phyloP scores from a whole-genome alignment of 1,284 basidiomycete genomes.

The Stereum hirsutum region DNA sequence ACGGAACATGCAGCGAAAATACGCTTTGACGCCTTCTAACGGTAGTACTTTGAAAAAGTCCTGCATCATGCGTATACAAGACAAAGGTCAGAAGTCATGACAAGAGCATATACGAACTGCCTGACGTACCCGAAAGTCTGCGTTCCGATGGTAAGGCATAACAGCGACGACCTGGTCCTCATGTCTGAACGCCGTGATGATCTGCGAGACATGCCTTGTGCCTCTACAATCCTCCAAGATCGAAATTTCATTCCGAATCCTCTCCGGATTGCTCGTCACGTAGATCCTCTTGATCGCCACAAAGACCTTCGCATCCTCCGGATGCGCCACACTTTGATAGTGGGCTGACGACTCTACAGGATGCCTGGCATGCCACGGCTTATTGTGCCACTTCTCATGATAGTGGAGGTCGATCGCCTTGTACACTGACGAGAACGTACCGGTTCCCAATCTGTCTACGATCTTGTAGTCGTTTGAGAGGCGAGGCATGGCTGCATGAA shows the following conservation, averaged over 20 bases:
- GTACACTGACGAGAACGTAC: conserved; percentile 98
- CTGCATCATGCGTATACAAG: conserved; percentile 26
- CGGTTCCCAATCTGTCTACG: conserved; percentile 89
- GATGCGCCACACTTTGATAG: conserved; percentile 41
- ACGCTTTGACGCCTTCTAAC: conserved; percentile 71
- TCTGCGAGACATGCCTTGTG: conserved; percentile 79
- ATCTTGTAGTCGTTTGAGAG: conserved; percentile 71
- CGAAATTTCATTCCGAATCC: conserved; percentile 92
- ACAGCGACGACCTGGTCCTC: conserved; percentile 91
- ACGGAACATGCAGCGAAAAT: conserved; percentile 88
- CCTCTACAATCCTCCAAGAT: conserved; percentile 84
- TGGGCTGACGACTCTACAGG: conserved; percentile 49
- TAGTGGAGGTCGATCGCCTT: conserved; percentile 84
- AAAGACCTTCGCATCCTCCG: conserved; percentile 48
- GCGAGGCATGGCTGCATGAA: conserved; percentile 50
- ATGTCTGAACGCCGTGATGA: conserved; percentile 91
- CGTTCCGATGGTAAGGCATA: conserved; percentile 90
- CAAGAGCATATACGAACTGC: no score
- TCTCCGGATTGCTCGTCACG: conserved; percentile 87
- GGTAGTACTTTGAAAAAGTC: conserved; percentile 70
- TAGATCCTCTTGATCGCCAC: conserved; percentile 98
- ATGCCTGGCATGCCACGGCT: conserved; percentile 67
- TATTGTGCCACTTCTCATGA: conserved; percentile 75
- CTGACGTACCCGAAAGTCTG: conserved; percentile 89
- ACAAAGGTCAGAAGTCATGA: conserved; percentile 2